Conservation (phyloP, 192 early-diverging fungal genomes). For the Phycomyces blakesleeanus region DNA sequence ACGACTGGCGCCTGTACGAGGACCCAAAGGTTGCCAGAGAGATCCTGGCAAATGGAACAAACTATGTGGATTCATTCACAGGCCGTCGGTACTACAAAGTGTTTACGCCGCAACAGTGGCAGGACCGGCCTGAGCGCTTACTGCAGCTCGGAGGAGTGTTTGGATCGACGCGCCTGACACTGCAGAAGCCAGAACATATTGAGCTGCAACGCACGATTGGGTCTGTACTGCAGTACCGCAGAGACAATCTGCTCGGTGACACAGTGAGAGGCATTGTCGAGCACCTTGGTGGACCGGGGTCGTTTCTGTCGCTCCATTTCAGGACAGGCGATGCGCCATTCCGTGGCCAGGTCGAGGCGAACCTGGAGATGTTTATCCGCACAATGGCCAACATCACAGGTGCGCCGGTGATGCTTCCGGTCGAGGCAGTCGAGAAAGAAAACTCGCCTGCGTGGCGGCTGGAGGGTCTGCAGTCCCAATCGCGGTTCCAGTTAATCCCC, state of each 20-base stretch:
- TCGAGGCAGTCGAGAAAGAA: neutral
- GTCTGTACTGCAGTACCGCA: slow-evolving; percentile 35
- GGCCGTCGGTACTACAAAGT: slow-evolving; percentile 15
- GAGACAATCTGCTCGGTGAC: slow-evolving; percentile 37
- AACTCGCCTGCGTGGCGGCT: neutral
- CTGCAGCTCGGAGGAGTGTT: slow-evolving; percentile 49
- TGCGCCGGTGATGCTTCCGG: neutral
- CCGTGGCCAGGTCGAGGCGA: slow-evolving; percentile 2
- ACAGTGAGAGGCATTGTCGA: slow-evolving; percentile 41
- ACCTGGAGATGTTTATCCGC: slow-evolving; percentile 6
- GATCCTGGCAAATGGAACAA: slow-evolving; percentile 5
- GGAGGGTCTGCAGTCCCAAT: neutral
- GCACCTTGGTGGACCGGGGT: slow-evolving; percentile 40
- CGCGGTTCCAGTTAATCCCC: neutral
- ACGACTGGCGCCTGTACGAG: slow-evolving; percentile 51
- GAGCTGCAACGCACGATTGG: slow-evolving; percentile 32
- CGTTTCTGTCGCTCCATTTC: slow-evolving; percentile 43
- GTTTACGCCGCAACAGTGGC: slow-evolving; percentile 26
- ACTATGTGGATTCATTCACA: slow-evolving; percentile 23
- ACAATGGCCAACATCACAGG: slow-evolving; percentile 15
- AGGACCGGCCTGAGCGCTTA: slow-evolving; percentile 28
- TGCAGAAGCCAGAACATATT: slow-evolving; percentile 34
- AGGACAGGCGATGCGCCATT: slow-evolving; percentile 24
- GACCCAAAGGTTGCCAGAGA: slow-evolving; percentile 25
- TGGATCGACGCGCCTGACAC: slow-evolving; percentile 37